Percentiles rank a stretch among this genome's conserved stretches.
Conservation (phyloP, 176 grass and related monocot species). For the Tuctoria greenei region DNA sequence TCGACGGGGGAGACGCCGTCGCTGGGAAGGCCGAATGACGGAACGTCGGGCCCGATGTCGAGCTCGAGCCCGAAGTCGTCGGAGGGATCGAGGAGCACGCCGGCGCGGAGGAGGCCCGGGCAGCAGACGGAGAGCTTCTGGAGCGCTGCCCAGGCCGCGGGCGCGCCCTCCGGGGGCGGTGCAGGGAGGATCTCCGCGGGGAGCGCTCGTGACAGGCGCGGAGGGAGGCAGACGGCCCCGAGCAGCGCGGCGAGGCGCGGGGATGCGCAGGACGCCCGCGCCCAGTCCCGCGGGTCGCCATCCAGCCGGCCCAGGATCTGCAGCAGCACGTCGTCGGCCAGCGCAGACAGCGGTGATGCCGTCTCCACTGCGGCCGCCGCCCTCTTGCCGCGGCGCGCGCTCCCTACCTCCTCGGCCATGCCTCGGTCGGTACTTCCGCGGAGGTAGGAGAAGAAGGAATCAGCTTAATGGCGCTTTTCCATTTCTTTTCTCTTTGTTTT, state of each 20-base stretch:
- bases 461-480: neutral
- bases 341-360: conserved; percentile 27
- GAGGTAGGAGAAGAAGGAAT: neutral
- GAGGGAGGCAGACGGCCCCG: conserved; percentile 48
- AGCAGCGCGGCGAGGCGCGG: conserved; percentile 60
- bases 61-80: conserved; percentile 87
- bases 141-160: conserved; percentile 46
- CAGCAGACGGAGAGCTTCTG: conserved; percentile 97
- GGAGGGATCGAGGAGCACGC: conserved; percentile 69
- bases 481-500: neutral
- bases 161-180: neutral
- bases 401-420: neutral
- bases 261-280: conserved; percentile 70
- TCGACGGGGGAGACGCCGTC: too few species aligned
- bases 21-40: neutral
- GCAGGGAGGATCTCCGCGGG: conserved; percentile 56
- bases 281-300: conserved; percentile 69
- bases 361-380: neutral
- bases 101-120: conserved; percentile 71
- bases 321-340: conserved; percentile 78
- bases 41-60: conserved; percentile 79
- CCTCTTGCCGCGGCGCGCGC: conserved; percentile 1
- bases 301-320: conserved; percentile 70
- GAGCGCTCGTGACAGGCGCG: conserved; percentile 47
- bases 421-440: neutral